phyloP scores from a whole-genome alignment of 1,284 basidiomycete genomes.

The Sanghuangporus baumii region DNA sequence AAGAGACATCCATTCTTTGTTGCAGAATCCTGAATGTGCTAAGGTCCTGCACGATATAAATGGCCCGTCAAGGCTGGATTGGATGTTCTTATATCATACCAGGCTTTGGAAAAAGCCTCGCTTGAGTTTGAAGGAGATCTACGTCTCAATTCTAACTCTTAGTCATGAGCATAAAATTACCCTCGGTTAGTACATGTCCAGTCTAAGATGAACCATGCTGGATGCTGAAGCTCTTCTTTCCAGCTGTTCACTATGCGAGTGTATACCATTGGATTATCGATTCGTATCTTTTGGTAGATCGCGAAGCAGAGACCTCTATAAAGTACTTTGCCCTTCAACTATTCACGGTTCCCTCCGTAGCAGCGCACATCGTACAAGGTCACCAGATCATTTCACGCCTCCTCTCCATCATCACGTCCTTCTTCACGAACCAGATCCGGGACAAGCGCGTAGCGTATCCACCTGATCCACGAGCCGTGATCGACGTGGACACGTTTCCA shows the following conservation, averaged over 20 bases:
- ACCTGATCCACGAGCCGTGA: slow-evolving; percentile 35
- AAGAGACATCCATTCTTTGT: slow-evolving; percentile 36
- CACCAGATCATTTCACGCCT: slow-evolving; percentile 73
- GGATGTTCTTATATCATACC: slow-evolving; percentile 73
- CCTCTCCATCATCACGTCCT: slow-evolving; percentile 76
- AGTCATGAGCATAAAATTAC: slow-evolving; percentile 73
- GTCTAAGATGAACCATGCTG: not conserved
- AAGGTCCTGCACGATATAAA: slow-evolving; percentile 46
- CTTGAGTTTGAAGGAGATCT: slow-evolving; percentile 75
- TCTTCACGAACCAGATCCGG: slow-evolving; percentile 82
- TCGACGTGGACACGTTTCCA: slow-evolving; percentile 78
- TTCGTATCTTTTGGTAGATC: slow-evolving; percentile 84
- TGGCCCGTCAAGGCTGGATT: slow-evolving; percentile 61
- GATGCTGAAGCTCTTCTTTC: slow-evolving; percentile 2
- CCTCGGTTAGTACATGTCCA: slow-evolving; percentile 48
- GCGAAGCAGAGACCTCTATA: slow-evolving; percentile 90
- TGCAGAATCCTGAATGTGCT: slow-evolving; percentile 29
- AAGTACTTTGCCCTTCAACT: slow-evolving; percentile 89
- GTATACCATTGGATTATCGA: slow-evolving; percentile 88
- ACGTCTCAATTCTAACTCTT: slow-evolving; percentile 71
- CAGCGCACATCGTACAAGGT: slow-evolving; percentile 70
- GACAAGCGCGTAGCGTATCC: slow-evolving; percentile 60
- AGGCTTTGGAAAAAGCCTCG: slow-evolving; percentile 82
- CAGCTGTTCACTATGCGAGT: slow-evolving; percentile 78
- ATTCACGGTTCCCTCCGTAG: slow-evolving; percentile 84